Percentiles rank a stretch among this genome's conserved stretches.
Conservation (phyloP, 768 basidiomycete species). For the Lanmaoa rubissima region DNA sequence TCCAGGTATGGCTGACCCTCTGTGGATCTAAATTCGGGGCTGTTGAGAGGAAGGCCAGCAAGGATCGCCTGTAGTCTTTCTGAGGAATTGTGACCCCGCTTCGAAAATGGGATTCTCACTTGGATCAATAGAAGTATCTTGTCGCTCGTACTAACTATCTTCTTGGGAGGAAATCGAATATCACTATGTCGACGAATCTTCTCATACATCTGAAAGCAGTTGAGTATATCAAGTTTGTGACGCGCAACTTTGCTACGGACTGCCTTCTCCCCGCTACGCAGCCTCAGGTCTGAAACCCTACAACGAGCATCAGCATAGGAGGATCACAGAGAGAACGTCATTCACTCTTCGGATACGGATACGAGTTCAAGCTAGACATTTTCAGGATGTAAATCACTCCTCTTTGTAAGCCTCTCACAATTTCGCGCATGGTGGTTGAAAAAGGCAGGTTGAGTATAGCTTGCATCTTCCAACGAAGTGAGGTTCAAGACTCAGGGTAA, state of each 20-base stretch:
- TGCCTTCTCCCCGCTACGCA: slow-evolving; percentile 74
- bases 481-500: neutral
- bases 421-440: slow-evolving; percentile 56
- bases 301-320: neutral
- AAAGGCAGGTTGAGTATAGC: slow-evolving; percentile 58
- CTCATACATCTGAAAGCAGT: slow-evolving; percentile 49
- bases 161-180: slow-evolving; percentile 75
- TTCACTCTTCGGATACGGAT: slow-evolving; percentile 65
- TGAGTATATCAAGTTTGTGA: neutral
- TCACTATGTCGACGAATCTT: slow-evolving; percentile 69
- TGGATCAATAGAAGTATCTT: slow-evolving; percentile 83
- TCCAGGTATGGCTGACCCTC: slow-evolving; percentile 77
- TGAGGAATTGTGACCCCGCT: neutral
- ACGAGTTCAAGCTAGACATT: slow-evolving; percentile 59
- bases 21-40: slow-evolving; percentile 62
- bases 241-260: slow-evolving; percentile 34
- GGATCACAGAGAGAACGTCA: neutral
- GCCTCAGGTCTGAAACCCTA: slow-evolving; percentile 66
- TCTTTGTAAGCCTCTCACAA: slow-evolving; percentile 45
- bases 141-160: slow-evolving; percentile 65
- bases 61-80: slow-evolving; percentile 56
- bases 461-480: slow-evolving; percentile 53
- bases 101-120: slow-evolving; percentile 35
- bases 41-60: slow-evolving; percentile 65
- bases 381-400: slow-evolving; percentile 1